phyloP scores from a whole-genome alignment of 208 protist genomes.

The Trypanosoma lewisi region DNA sequence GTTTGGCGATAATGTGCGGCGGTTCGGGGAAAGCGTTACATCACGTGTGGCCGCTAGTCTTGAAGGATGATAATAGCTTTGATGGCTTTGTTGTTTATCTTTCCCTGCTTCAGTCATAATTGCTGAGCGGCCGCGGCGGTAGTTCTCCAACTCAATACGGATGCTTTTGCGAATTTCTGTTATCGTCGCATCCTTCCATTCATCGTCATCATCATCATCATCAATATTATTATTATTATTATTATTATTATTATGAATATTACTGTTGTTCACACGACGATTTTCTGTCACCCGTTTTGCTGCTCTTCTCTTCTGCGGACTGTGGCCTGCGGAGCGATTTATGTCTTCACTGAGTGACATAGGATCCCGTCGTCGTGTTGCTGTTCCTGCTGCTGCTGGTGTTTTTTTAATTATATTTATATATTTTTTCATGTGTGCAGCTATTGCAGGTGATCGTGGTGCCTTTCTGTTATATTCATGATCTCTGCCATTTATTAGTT shows the following conservation, averaged over 20 bases:
- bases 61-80: not conserved
- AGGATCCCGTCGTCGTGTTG: no score
- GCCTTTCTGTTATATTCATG: no score
- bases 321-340: no score
- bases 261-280: not conserved
- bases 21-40: not conserved
- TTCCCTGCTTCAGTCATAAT: not conserved
- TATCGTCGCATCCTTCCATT: slow-evolving; percentile 40
- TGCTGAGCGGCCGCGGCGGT: slow-evolving; percentile 47
- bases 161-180: slow-evolving; percentile 57
- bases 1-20: not conserved
- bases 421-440: no score
- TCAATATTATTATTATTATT: not conserved
- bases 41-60: no score
- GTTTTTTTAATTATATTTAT: no score
- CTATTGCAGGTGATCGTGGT: no score
- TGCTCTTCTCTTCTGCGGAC: no score
- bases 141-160: slow-evolving; percentile 65
- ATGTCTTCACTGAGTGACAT: no score
- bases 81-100: not conserved
- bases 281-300: no score
- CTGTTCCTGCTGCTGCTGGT: no score
- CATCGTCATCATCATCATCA: slow-evolving; percentile 36
- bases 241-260: not conserved
- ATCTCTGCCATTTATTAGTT: no score